Percentiles rank a stretch among this genome's conserved stretches.
These are phyloP conservation scores for Monosporozyma solicola DNA, from an alignment of 805 yeast species.

Conservation along the genomic window DNA sequence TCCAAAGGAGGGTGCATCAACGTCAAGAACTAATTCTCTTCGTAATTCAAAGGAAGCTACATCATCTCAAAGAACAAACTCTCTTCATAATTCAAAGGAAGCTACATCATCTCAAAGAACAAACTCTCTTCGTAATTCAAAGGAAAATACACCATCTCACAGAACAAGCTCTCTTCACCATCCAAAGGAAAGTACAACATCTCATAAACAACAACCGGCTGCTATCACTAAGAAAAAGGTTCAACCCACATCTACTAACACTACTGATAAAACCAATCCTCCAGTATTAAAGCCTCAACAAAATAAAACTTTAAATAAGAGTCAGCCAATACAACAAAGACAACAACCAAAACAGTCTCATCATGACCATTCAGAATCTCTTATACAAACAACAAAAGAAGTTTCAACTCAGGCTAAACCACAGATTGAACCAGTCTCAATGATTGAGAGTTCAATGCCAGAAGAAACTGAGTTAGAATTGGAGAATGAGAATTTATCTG, in stretches of 20 bases:
- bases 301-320: neutral
- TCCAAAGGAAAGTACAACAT: too few species aligned
- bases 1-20: too few species aligned
- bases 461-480: constrained; percentile 24
- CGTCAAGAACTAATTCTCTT: neutral
- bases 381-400: neutral
- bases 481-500: constrained; percentile 8
- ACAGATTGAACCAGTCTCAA: constrained; percentile 1
- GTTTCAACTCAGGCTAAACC: neutral
- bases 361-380: neutral
- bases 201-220: neutral
- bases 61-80: too few species aligned
- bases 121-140: neutral
- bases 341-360: neutral
- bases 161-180: too few species aligned
- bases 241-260: neutral
- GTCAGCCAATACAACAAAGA: neutral
- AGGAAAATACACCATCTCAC: too few species aligned
- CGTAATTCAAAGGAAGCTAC: neutral
- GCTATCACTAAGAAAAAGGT: neutral
- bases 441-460: constrained; percentile 16
- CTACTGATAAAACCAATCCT: neutral
- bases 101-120: neutral
- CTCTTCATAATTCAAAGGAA: too few species aligned
- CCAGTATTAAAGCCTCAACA: neutral